Evolutionary conservation across 306 rosid genomes (phyloP), one percentile per base, ranked within the genome.

Genomic region (Lathyrus oleraceus): DNA sequence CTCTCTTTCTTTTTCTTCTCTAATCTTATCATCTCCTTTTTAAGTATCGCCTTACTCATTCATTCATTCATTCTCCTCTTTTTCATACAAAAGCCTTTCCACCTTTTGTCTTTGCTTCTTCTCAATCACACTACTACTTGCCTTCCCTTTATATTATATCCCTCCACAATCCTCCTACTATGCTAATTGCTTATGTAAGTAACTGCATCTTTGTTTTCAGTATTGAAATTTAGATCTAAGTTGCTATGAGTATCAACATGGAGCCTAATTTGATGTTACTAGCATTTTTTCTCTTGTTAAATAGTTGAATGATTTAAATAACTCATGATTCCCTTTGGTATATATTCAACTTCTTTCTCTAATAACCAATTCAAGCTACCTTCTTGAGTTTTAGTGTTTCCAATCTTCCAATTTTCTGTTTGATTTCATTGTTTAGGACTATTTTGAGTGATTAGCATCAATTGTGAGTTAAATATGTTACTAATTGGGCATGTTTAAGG

Each of bases 1-100:
- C 9, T 28, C 7, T 42, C 61, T 48, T n/a, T n/a, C 48, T 70
- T 42, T 61, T 59, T 74, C 80, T 71, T 77, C 59, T 47, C 53
- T 20, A 60, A 48, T 72, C 87, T 83, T 77, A 81, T 81, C 77
- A 53, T 10, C 60, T 53, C 80, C 77, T 75, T 73, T 81, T 82
- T 76, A 45, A 36, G 58, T 74, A 42, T 72, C 74, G 71, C 67
- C 78, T 74, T 71, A 69, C 62, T 61, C 48, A 38, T 25, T 25
- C 49, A 38, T 25, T 25, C 49, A 38, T 76, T 71, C 63, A 12
- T 12, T 27, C 16, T 54, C n/a, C 74, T 73, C 77, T 53, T 73
- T 77, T 73, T 74, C 74, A 74, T 70, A 65, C 49, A 65, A 79
- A 79, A 64, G 76, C 78, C 8, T 77, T 70, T 48, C 45, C 20